Evolutionary conservation across 2,329 filamentous ascomycete species (phyloP).

Genomic region (Xylaria sp.): DNA sequence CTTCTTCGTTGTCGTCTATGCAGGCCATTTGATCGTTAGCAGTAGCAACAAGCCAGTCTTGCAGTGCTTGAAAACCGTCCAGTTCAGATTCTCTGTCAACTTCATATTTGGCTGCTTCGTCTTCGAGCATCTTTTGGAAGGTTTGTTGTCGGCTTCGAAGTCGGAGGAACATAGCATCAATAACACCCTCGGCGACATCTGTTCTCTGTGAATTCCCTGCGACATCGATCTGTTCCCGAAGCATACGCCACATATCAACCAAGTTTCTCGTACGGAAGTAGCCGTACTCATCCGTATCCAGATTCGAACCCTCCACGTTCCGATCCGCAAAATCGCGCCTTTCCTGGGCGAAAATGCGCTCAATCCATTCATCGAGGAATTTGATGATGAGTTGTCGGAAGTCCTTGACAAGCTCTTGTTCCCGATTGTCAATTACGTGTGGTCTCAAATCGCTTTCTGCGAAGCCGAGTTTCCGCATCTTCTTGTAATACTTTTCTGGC

Average conservation of each 20-base stretch:
- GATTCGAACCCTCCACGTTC: conserved; percentile 75
- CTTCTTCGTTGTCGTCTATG: conserved; percentile 90
- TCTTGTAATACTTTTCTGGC: conserved; percentile 95
- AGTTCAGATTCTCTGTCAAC: conserved; percentile 63
- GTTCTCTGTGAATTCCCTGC: conserved; percentile 85
- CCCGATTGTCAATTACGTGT: conserved; percentile 90
- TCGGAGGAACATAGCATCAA: conserved; percentile 94
- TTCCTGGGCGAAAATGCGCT: conserved; percentile 87
- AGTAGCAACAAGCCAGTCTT: conserved; percentile 96
- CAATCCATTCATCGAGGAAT: conserved; percentile 97
- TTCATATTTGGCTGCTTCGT: conserved; percentile 82
- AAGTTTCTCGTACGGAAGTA: conserved; percentile 93
- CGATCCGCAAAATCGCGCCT: conserved; percentile 82
- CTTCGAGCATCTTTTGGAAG: conserved; percentile 89
- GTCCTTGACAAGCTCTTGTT: conserved; percentile 89
- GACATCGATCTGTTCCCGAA: conserved; percentile 89
- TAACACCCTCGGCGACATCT: conserved; percentile 93
- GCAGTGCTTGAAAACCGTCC: conserved; percentile 79
- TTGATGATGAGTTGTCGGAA: conserved; percentile 96
- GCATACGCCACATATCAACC: conserved; percentile 96
- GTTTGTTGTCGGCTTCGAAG: conserved; percentile 83
- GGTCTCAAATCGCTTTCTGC: conserved; percentile 79
- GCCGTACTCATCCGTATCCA: conserved; percentile 88
- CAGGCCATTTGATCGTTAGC: conserved; percentile 99
- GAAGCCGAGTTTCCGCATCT: conserved; percentile 92